Evolutionary conservation across 1,284 basidiomycete genomes (phyloP).

Genomic region (Pseudozyma thailandica): DNA sequence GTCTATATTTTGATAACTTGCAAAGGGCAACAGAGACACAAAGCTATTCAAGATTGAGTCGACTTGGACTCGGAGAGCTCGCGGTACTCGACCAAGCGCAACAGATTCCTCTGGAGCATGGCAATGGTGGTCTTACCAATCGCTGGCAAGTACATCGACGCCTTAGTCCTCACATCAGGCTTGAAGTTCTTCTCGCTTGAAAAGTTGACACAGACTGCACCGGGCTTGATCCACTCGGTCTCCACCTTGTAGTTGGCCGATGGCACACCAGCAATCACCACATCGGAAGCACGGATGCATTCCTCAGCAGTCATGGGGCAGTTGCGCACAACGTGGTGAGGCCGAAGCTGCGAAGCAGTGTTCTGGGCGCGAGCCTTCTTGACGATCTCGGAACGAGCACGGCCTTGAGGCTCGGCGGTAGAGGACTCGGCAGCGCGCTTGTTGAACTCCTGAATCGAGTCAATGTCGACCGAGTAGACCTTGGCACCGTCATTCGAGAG

Average conservation of each 20-base stretch:
- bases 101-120: slow-evolving; percentile 95
- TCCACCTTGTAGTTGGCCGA: slow-evolving; percentile 86
- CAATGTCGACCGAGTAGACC: slow-evolving; percentile 93
- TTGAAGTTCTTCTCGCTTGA: slow-evolving; percentile 97
- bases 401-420: slow-evolving; percentile 18
- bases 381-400: slow-evolving; percentile 56
- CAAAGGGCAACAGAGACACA: neutral
- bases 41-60: neutral
- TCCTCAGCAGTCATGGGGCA: slow-evolving; percentile 50
- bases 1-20: slow-evolving; percentile 17
- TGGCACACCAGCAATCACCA: slow-evolving; percentile 64
- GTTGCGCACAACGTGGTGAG: slow-evolving; percentile 78
- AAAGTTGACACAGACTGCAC: slow-evolving; percentile 91
- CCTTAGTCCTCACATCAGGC: slow-evolving; percentile 86
- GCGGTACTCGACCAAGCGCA: slow-evolving; percentile 58
- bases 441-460: slow-evolving; percentile 80
- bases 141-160: slow-evolving; percentile 73
- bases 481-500: slow-evolving; percentile 94
- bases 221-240: slow-evolving; percentile 88
- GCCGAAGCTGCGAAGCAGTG: slow-evolving; percentile 66
- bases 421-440: slow-evolving; percentile 53
- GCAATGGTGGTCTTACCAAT: slow-evolving; percentile 97
- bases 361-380: slow-evolving; percentile 73
- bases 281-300: slow-evolving; percentile 61
- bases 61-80: slow-evolving; percentile 32